Conservation (phyloP, 768 basidiomycete genomes). For the Phallus indusiatus region DNA sequence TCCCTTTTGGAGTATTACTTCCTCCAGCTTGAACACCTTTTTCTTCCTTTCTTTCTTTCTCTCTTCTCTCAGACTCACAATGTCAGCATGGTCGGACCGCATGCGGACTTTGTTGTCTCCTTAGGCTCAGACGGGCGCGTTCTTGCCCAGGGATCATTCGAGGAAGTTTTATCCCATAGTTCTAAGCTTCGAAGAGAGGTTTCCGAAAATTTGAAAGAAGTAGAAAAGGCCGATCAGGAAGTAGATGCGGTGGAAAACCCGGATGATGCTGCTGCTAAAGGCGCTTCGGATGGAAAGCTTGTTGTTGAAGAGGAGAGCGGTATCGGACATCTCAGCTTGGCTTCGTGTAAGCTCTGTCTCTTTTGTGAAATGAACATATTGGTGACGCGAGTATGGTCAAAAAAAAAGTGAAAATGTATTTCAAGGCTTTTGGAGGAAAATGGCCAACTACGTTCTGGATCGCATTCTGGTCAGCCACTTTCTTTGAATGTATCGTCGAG, state of each 20-base stretch:
- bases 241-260: conserved; percentile 16
- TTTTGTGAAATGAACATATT: conserved; percentile 14
- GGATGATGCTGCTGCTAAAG: conserved; percentile 18
- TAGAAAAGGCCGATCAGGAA: conserved; percentile 16
- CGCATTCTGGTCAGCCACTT: conserved; percentile 13
- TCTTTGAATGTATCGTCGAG: conserved; percentile 14
- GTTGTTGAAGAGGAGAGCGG: conserved; percentile 56
- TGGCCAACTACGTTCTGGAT: conserved; percentile 21
- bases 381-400: too few relatives aligned
- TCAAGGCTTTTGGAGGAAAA: neutral
- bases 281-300: conserved; percentile 38
- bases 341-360: conserved; percentile 30
- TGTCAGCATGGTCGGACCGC: conserved; percentile 41
- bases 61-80: conserved; percentile 33
- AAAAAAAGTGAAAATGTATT: neutral
- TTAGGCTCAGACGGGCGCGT: conserved; percentile 45
- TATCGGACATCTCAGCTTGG: conserved; percentile 49
- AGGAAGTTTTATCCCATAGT: conserved; percentile 36
- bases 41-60: too few relatives aligned
- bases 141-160: conserved; percentile 37
- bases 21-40: neutral
- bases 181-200: conserved; percentile 22
- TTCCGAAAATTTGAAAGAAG: conserved; percentile 18
- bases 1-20: neutral
- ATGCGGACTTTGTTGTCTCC: conserved; percentile 50